Conservation (phyloP, 768 basidiomycete species). For the Fomitopsis serialis region DNA sequence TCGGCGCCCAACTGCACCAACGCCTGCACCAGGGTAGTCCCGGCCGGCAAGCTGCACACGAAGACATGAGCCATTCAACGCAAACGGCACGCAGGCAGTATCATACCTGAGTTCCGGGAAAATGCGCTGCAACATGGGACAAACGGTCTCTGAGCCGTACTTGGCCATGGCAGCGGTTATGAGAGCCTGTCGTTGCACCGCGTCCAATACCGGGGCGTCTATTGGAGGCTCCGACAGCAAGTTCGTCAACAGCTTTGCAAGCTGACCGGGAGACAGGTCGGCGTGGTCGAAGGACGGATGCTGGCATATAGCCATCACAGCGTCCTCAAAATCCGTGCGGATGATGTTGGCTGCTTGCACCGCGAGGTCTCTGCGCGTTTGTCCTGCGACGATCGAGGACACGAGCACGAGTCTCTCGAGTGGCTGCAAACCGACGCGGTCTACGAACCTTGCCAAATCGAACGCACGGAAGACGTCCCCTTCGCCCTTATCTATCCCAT, state of each 20-base stretch:
- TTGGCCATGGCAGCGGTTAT: constrained; percentile 73
- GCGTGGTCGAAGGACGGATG: constrained; percentile 79
- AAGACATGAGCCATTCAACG: neutral
- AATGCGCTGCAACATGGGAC: constrained; percentile 69
- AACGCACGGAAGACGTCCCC: constrained; percentile 80
- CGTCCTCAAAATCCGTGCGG: constrained; percentile 75
- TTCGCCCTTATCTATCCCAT: constrained; percentile 85
- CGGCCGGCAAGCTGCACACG: constrained; percentile 50
- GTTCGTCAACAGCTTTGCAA: constrained; percentile 77
- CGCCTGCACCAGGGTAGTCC: constrained; percentile 67
- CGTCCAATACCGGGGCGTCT: constrained; percentile 69
- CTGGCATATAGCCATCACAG: constrained; percentile 68
- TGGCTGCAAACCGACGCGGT: constrained; percentile 75
- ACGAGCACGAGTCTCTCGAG: constrained; percentile 77
- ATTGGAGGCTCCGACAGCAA: constrained; percentile 65
- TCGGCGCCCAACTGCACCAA: constrained; percentile 77
- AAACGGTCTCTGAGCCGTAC: constrained; percentile 71
- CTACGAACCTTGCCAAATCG: constrained; percentile 76
- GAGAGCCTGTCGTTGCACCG: constrained; percentile 67
- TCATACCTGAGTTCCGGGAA: constrained; percentile 69
- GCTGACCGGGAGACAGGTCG: constrained; percentile 67
- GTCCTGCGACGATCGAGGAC: constrained; percentile 64
- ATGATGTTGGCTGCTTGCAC: constrained; percentile 61
- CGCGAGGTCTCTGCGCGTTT: constrained; percentile 54
- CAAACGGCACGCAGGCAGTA: neutral